These are phyloP conservation scores for Boletus subparvulus DNA, from an alignment of 768 basidiomycete species.

Conservation along the genomic window DNA sequence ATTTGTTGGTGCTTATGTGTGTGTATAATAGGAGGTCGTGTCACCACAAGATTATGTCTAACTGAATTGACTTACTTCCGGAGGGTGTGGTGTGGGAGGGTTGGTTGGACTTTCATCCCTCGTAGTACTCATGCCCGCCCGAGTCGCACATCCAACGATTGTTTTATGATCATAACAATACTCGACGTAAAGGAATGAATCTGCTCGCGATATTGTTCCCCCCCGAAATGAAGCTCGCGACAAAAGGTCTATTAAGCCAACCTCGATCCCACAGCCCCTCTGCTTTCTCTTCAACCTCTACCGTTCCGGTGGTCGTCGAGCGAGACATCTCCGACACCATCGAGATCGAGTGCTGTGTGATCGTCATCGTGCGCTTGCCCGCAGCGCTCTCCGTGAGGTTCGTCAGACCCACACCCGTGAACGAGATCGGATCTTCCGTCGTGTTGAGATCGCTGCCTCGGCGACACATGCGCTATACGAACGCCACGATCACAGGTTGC, in stretches of 20 bases:
- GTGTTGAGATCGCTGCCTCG: constrained; percentile 8
- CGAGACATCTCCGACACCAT: background rate
- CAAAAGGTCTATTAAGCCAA: background rate
- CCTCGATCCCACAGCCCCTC: background rate
- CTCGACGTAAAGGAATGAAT: background rate
- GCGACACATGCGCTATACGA: constrained; percentile 15
- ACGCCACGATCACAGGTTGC: constrained; percentile 28
- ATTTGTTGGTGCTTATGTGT: too few species aligned
- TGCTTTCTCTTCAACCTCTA: background rate
- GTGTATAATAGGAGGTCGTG: too few species aligned
- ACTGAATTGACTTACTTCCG: too few species aligned
- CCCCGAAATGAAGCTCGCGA: background rate
- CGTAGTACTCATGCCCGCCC: too few species aligned
- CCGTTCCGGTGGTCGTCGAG: background rate
- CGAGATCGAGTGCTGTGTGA: background rate
- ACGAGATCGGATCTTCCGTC: background rate
- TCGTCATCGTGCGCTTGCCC: background rate
- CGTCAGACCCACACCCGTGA: constrained; percentile 19
- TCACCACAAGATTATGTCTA: too few species aligned
- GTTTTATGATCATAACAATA: background rate
- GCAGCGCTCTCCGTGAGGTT: background rate
- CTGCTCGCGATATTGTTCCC: background rate
- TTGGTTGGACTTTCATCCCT: too few species aligned
- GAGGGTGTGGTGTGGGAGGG: too few species aligned
- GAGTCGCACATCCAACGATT: too few species aligned